These are phyloP conservation scores for Clonostachys solani DNA, from an alignment of 2,329 filamentous ascomycete species.

Conservation along the genomic window DNA sequence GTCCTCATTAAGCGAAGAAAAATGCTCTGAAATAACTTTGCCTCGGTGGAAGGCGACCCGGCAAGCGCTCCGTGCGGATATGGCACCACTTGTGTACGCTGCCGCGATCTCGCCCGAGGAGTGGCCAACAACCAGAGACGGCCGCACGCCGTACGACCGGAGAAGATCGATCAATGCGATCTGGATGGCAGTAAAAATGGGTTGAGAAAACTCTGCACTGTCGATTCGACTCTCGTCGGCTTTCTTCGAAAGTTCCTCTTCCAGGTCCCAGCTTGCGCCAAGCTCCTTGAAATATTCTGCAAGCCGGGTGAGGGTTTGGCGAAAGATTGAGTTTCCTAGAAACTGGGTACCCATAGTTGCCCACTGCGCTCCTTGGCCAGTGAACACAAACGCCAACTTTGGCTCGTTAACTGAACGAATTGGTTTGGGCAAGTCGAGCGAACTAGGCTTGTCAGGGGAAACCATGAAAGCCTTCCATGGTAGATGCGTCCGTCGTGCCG, in stretches of 20 bases:
- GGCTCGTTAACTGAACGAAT: too few species aligned
- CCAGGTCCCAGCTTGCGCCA: background rate
- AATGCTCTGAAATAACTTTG: conserved; percentile 11
- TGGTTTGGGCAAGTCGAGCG: conserved; percentile 1
- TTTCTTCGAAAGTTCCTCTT: background rate
- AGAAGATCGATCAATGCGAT: conserved; percentile 27
- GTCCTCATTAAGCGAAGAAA: conserved; percentile 2
- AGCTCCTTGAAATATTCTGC: conserved; percentile 15
- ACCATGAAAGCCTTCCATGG: conserved; percentile 1
- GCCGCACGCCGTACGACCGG: conserved; percentile 15
- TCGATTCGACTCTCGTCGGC: conserved; percentile 24
- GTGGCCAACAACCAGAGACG: conserved; percentile 26
- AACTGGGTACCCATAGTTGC: conserved; percentile 10
- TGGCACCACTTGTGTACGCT: conserved; percentile 28
- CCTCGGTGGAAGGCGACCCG: conserved; percentile 25
- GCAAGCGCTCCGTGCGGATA: conserved; percentile 22
- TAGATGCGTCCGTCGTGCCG: conserved; percentile 5
- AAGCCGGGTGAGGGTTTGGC: conserved; percentile 8
- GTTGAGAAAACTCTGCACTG: conserved; percentile 23
- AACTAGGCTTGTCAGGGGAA: background rate
- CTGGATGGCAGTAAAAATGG: conserved; percentile 5
- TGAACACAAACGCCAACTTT: conserved; percentile 11
- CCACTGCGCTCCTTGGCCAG: conserved; percentile 15
- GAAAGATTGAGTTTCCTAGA: conserved; percentile 12
- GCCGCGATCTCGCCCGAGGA: conserved; percentile 32